phyloP scores from a whole-genome alignment of 768 basidiomycete species.

The Collybia mongolica region DNA sequence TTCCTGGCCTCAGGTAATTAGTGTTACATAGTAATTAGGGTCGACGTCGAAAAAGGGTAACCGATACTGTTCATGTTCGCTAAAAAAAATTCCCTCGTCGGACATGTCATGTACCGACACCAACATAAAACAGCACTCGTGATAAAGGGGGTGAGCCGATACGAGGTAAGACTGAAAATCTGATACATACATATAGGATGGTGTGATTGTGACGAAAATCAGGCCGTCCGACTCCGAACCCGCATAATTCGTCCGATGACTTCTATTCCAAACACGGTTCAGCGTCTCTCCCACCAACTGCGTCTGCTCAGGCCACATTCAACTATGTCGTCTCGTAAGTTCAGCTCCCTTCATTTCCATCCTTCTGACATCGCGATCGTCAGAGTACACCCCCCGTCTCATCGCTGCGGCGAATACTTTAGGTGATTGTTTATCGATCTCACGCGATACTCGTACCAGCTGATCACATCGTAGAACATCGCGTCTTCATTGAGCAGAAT shows the following conservation, averaged over 20 bases:
- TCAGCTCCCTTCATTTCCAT: constrained; percentile 12
- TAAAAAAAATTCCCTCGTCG: neutral
- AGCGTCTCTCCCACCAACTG: constrained; percentile 64
- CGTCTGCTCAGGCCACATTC: constrained; percentile 50
- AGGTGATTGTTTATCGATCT: constrained; percentile 48
- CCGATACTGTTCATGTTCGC: constrained; percentile 12
- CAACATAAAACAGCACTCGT: too few relatives aligned
- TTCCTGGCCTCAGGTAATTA: too few relatives aligned
- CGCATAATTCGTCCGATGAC: constrained; percentile 33
- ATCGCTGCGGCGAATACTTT: constrained; percentile 92
- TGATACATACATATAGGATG: constrained; percentile 4
- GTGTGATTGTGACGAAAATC: constrained; percentile 20
- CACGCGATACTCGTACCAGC: constrained; percentile 12
- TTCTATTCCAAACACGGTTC: constrained; percentile 38
- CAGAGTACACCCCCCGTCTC: constrained; percentile 74
- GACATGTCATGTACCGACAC: too few relatives aligned
- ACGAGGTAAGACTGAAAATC: constrained; percentile 6
- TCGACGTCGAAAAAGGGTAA: too few relatives aligned
- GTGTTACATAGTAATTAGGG: too few relatives aligned
- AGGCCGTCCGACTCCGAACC: constrained; percentile 22
- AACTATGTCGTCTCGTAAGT: constrained; percentile 51
- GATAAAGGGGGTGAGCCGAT: too few relatives aligned
- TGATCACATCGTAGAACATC: constrained; percentile 68
- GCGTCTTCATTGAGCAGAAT: constrained; percentile 91
- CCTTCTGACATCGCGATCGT: constrained; percentile 11